Evolutionary conservation across 257 asterid species (phyloP), one percentile per base, ranked within the genome.

Genomic region (Nicotiana tomentosiformis): DNA sequence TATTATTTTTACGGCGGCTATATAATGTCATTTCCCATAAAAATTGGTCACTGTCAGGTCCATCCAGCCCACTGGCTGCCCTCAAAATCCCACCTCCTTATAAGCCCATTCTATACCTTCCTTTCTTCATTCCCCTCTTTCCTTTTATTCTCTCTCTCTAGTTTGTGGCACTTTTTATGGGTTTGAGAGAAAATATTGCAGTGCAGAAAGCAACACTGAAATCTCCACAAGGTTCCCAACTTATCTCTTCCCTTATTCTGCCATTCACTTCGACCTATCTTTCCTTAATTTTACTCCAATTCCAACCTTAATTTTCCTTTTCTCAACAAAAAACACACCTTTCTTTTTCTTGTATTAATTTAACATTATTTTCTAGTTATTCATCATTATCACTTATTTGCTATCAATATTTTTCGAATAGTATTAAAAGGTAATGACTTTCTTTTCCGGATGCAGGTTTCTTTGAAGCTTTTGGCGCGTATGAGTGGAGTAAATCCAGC

Each of bases 41-140:
- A 23, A 23, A 23, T 23, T 23, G 1, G 93, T 90, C 93, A 60
- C 82, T 81, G 77, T 90, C 91, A 88, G 90, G 89, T 81, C 89
- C 92, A 87, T 66, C 58, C 78, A 82, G 93, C 96, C 94, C 96
- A 86, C 86, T 88, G 68, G 72, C 85, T 68, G 79, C 87, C 89
- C 84, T 89, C 91, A 87, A 86, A 78, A 70, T 82, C 78, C 82
- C 86, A 32, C 62, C 84, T 85, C 77, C 85, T 69, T 88, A 84
- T 76, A 86, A 85, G 83, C 87, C 90, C 89, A 86, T 53, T 68
- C 67, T 20, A 35, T 16, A 77, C 62, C 65, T 74, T 87, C 64
- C 46, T 87, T 69, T 39, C 61, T 77, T 60, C 82, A 77, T 57
- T 82, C 84, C 32, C 60, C 60, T 55, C 81, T 64, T 55, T 82